These are phyloP conservation scores for Bruguiera sexangula DNA, from an alignment of 345 rosid genomes.

Conservation along the genomic window DNA sequence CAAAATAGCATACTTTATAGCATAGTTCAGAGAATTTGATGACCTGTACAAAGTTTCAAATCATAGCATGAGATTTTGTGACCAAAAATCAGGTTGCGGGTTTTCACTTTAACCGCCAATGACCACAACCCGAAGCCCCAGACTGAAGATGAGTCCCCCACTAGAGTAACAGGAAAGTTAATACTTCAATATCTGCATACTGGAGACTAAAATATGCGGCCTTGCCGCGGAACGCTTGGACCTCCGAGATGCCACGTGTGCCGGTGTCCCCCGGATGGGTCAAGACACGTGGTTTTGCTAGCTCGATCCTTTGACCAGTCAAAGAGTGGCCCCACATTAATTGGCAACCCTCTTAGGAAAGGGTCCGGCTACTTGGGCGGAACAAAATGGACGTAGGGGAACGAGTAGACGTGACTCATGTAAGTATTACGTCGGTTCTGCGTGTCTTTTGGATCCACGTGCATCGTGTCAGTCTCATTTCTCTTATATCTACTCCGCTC, in stretches of 20 bases:
- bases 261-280: conserved; percentile 19
- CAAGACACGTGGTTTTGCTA: conserved; percentile 34
- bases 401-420: too few species aligned
- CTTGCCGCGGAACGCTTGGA: conserved; percentile 22
- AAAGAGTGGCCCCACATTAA: conserved; percentile 1
- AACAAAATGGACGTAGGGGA: too few species aligned
- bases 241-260: conserved; percentile 35
- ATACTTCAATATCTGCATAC: neutral
- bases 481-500: too few species aligned
- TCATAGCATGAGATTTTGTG: neutral
- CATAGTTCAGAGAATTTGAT: too few species aligned
- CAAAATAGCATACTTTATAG: too few species aligned
- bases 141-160: neutral
- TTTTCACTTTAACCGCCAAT: conserved; percentile 9
- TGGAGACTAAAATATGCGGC: neutral
- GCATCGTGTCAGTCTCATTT: too few species aligned
- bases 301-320: conserved; percentile 38
- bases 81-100: neutral
- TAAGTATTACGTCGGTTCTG: too few species aligned
- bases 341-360: neutral
- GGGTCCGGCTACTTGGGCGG: too few species aligned
- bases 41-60: too few species aligned
- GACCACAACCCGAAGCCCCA: neutral
- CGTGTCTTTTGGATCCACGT: too few species aligned
- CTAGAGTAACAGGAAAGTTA: neutral